phyloP scores from a whole-genome alignment of 1,284 basidiomycete species.

The Puccinia triticina region DNA sequence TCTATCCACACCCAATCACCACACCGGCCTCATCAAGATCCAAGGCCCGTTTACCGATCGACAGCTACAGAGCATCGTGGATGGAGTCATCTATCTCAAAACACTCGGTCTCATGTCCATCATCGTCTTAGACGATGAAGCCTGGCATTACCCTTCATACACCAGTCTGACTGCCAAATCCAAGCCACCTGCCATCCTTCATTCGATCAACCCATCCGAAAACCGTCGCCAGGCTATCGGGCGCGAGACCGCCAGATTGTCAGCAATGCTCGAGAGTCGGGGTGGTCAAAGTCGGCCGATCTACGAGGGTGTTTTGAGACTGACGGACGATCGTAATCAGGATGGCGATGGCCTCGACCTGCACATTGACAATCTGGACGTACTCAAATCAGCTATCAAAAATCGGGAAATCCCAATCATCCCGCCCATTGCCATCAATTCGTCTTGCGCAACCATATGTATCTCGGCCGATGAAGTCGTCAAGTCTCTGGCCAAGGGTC shows the following conservation, averaged over 20 bases:
- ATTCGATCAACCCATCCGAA: constrained; percentile 26
- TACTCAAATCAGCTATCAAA: constrained; percentile 81
- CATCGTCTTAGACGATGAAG: constrained; percentile 89
- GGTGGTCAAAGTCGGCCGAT: constrained; percentile 85
- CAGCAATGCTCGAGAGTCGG: constrained; percentile 78
- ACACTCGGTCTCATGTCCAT: constrained; percentile 93
- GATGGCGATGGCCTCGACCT: constrained; percentile 59
- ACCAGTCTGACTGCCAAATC: constrained; percentile 16
- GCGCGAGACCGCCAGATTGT: constrained; percentile 66
- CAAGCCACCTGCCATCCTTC: neutral
- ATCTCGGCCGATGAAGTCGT: constrained; percentile 89
- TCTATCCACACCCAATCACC: constrained; percentile 76
- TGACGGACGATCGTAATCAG: constrained; percentile 71
- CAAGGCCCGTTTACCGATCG: constrained; percentile 96
- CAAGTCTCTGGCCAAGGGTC: constrained; percentile 81
- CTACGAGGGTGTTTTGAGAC: constrained; percentile 77
- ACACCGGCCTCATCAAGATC: constrained; percentile 91
- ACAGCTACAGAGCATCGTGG: constrained; percentile 89
- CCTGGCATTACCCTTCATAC: constrained; percentile 63
- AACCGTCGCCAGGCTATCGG: constrained; percentile 64
- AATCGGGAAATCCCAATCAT: constrained; percentile 95
- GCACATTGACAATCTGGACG: constrained; percentile 68
- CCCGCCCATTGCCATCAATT: constrained; percentile 89
- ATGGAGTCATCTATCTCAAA: constrained; percentile 91
- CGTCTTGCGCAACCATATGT: constrained; percentile 80